A percentile compares a stretch with the other conserved stretches of the same genome.
phyloP scores from a whole-genome alignment of 139 green algal genomes.

The Raphidocelis subcapitata region DNA sequence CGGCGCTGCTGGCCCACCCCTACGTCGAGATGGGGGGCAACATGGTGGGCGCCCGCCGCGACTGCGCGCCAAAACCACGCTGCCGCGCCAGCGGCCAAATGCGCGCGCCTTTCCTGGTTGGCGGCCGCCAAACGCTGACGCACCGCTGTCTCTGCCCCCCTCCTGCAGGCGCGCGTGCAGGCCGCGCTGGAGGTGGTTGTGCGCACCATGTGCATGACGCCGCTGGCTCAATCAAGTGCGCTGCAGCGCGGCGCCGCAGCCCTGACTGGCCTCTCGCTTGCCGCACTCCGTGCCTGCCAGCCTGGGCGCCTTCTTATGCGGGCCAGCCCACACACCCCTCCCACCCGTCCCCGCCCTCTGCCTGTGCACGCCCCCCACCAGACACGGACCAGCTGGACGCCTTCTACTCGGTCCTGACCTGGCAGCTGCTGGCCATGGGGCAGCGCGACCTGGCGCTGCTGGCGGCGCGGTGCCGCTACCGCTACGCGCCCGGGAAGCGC shows the following conservation, averaged over 20 bases:
- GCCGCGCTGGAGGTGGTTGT: conserved; percentile 20
- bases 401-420: not conserved
- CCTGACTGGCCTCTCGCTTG: not conserved
- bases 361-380: not conserved
- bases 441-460: conserved; percentile 17
- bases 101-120: too few species aligned
- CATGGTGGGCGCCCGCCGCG: too few species aligned
- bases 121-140: too few species aligned
- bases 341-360: not conserved
- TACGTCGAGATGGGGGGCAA: too few species aligned
- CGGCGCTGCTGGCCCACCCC: too few species aligned
- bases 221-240: not conserved
- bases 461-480: too few species aligned
- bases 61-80: too few species aligned
- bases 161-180: conserved; percentile 23
- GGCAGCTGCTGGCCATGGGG: conserved; percentile 15
- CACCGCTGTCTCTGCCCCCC: too few species aligned
- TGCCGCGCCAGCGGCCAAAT: too few species aligned
- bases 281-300: not conserved
- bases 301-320: not conserved
- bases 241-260: not conserved
- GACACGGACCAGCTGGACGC: conserved; percentile 1
- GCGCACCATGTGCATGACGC: conserved; percentile 4
- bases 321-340: not conserved
- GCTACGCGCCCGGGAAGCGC: too few species aligned